Percentiles rank a stretch among this genome's conserved stretches.
Conservation (phyloP, 2,329 filamentous ascomycete genomes). For the Paramyrothecium sp. region DNA sequence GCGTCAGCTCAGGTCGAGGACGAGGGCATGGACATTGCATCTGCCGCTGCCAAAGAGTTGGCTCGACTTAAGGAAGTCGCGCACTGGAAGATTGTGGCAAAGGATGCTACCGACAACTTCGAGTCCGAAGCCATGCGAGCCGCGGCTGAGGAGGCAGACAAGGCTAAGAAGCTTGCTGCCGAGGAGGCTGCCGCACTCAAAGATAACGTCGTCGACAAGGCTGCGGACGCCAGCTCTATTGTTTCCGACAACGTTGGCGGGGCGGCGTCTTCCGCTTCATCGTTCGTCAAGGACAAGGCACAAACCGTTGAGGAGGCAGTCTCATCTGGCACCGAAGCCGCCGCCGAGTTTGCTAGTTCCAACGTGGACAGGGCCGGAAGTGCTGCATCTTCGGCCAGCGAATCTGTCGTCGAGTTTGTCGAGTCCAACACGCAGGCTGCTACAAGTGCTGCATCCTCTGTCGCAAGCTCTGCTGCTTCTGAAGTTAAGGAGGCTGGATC, state of each 20-base stretch:
- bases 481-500: background rate
- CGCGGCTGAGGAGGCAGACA: slow-evolving; percentile 42
- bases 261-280: slow-evolving; percentile 4
- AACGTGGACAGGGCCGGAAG: background rate
- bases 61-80: slow-evolving; percentile 79
- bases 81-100: slow-evolving; percentile 75
- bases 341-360: background rate
- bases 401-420: background rate
- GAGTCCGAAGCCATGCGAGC: slow-evolving; percentile 63
- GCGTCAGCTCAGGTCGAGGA: slow-evolving; percentile 70
- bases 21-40: slow-evolving; percentile 76
- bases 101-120: slow-evolving; percentile 77
- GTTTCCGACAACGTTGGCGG: slow-evolving; percentile 15
- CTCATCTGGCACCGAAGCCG: background rate
- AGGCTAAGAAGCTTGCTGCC: slow-evolving; percentile 10
- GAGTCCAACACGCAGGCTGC: background rate
- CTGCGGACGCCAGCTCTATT: slow-evolving; percentile 25
- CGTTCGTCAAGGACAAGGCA: slow-evolving; percentile 5
- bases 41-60: slow-evolving; percentile 77
- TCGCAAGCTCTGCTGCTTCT: background rate
- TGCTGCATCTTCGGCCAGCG: background rate
- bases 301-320: background rate
- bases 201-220: slow-evolving; percentile 27
- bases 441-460: background rate
- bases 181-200: slow-evolving; percentile 27